Conservation (phyloP, 1,139 yeast genomes). For the Saccharomyces hybrid region DNA sequence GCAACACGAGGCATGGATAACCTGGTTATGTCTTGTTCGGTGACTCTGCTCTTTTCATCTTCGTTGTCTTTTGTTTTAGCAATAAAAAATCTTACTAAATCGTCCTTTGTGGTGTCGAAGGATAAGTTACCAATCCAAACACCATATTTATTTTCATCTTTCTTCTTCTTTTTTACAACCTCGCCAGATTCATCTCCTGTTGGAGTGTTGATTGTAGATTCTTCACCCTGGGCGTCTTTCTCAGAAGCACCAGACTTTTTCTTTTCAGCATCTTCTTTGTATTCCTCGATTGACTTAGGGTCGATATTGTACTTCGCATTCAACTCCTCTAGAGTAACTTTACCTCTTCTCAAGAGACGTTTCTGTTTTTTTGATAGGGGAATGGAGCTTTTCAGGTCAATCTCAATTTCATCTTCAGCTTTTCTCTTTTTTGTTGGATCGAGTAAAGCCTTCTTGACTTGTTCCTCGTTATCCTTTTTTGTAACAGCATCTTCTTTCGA, state of each 20-base stretch:
- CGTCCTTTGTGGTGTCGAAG: conserved; percentile 76
- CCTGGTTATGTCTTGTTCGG: conserved; percentile 46
- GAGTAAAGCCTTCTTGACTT: conserved; percentile 24
- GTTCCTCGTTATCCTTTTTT: conserved; percentile 7
- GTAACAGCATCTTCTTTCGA: conserved; percentile 1
- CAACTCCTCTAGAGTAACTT: conserved; percentile 51
- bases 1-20: conserved; percentile 56
- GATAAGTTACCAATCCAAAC: conserved; percentile 95
- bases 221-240: conserved; percentile 13
- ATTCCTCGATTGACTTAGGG: conserved; percentile 32
- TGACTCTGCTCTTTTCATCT: conserved; percentile 34
- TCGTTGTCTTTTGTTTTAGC: conserved; percentile 46
- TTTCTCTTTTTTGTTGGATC: conserved; percentile 34
- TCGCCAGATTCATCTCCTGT: conserved; percentile 8
- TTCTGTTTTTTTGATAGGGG: conserved; percentile 91
- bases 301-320: conserved; percentile 40
- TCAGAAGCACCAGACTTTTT: conserved; percentile 13
- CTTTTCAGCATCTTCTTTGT: conserved; percentile 29
- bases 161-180: conserved; percentile 18
- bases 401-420: conserved; percentile 57
- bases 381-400: conserved; percentile 66
- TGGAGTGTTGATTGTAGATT: conserved; percentile 12
- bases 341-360: conserved; percentile 71
- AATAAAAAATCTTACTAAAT: conserved; percentile 55
- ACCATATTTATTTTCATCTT: conserved; percentile 47